Evolutionary conservation across 768 basidiomycete genomes (phyloP).

Genomic region (Tylopilus felleus): DNA sequence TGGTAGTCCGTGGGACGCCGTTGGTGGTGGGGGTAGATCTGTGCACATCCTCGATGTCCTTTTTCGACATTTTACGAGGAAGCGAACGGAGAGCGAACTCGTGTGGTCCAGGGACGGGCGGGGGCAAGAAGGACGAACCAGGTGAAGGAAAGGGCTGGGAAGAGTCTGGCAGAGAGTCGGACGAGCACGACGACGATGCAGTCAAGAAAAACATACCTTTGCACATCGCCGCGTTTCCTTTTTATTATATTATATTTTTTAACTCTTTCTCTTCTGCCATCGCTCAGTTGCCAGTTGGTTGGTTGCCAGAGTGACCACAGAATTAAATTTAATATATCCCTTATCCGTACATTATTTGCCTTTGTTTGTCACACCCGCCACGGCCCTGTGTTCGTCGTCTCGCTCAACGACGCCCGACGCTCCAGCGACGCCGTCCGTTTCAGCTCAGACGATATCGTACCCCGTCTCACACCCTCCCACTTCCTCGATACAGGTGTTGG

Average conservation of each 20-base stretch:
- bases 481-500: conserved; percentile 17
- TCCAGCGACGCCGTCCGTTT: conserved; percentile 28
- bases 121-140: conserved; percentile 64
- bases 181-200: neutral
- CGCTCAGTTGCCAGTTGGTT: too few species aligned
- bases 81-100: conserved; percentile 51
- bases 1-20: neutral
- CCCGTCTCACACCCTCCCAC: conserved; percentile 13
- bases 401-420: conserved; percentile 22
- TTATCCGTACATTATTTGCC: conserved; percentile 7
- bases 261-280: neutral
- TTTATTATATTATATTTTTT: neutral
- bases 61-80: conserved; percentile 29
- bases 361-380: conserved; percentile 28
- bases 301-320: conserved; percentile 2
- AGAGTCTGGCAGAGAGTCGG: conserved; percentile 32
- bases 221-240: neutral
- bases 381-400: neutral
- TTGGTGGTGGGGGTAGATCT: conserved; percentile 1
- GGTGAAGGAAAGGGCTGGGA: conserved; percentile 57
- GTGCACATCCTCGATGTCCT: conserved; percentile 16
- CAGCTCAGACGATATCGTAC: conserved; percentile 30
- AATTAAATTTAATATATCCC: neutral
- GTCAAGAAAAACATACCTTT: conserved; percentile 3
- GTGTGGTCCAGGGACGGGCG: conserved; percentile 62